These are phyloP conservation scores for Brassica balearica DNA, from an alignment of 441 rosid species.

Conservation along the genomic window DNA sequence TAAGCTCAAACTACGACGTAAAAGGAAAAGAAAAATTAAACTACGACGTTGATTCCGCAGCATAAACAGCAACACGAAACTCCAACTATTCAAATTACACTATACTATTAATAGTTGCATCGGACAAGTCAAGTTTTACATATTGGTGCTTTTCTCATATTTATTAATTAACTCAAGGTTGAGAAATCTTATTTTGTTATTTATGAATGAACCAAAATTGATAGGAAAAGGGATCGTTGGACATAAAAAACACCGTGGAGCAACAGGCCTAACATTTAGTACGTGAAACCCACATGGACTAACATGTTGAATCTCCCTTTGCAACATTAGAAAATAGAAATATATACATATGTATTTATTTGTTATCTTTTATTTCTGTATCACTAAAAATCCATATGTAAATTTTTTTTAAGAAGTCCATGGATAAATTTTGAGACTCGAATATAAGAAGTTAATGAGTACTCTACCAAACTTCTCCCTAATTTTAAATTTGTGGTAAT, in stretches of 20 bases:
- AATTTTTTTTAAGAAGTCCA: not conserved
- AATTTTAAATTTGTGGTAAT: not conserved
- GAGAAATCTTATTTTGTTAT: not conserved
- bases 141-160: constrained; percentile 25
- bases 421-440: not conserved
- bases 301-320: constrained; percentile 34
- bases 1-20: constrained; percentile 33
- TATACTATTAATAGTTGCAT: not conserved
- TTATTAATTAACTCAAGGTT: not conserved
- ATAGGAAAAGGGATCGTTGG: constrained; percentile 25
- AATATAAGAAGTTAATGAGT: not conserved
- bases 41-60: constrained; percentile 40
- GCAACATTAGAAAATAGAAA: not conserved
- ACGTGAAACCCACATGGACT: constrained; percentile 40
- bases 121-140: constrained; percentile 10
- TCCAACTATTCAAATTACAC: not conserved
- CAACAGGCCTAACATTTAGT: constrained; percentile 39
- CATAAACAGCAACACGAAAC: constrained; percentile 10
- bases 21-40: not conserved
- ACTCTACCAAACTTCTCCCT: not conserved
- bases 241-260: constrained; percentile 43
- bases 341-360: not conserved
- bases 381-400: not conserved
- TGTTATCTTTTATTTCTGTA: not conserved
- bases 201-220: constrained; percentile 21